A percentile compares a stretch with the other conserved stretches of the same genome.
These are phyloP conservation scores for Chlamydomonas sphaeroides DNA, from an alignment of 139 green algal species.

Conservation along the genomic window DNA sequence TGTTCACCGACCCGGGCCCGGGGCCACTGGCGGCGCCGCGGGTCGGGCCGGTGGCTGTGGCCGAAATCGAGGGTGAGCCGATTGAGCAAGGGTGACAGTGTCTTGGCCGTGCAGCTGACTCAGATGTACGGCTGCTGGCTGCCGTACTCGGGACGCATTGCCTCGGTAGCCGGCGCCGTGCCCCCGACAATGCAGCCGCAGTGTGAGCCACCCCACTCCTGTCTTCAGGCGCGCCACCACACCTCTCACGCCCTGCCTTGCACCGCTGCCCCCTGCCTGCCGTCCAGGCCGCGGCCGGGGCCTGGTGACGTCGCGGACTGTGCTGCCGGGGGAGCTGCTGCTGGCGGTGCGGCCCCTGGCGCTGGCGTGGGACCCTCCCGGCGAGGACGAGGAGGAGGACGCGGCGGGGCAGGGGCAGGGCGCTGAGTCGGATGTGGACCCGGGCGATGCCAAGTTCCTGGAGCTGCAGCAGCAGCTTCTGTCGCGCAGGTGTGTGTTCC, in stretches of 20 bases:
- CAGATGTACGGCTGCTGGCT: not conserved
- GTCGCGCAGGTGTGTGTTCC: slow-evolving; percentile 3
- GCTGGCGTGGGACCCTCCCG: slow-evolving; percentile 12
- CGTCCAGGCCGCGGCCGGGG: not conserved
- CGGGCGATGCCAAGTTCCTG: slow-evolving; percentile 29
- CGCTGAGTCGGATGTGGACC: not conserved
- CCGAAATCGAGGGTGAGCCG: not conserved
- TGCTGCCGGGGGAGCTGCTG: slow-evolving; percentile 26
- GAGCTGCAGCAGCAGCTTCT: slow-evolving; percentile 36
- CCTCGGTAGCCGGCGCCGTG: not conserved
- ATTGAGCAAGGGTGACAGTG: not conserved
- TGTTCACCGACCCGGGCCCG: not conserved
- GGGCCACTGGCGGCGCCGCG: not conserved
- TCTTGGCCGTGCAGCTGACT: not conserved
- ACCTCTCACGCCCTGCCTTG: not conserved
- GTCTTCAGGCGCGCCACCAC: no score
- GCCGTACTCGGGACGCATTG: not conserved
- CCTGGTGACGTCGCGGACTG: slow-evolving; percentile 7
- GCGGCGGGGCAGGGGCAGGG: not conserved
- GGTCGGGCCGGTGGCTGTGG: not conserved
- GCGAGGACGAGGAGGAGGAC: not conserved
- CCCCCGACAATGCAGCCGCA: not conserved
- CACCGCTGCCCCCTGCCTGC: not conserved
- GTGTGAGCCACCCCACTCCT: not conserved
- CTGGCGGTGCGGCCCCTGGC: slow-evolving; percentile 24